Percentiles rank a stretch among this genome's conserved stretches.
Evolutionary conservation across 2,329 filamentous ascomycete species (phyloP).

Genomic region (Phaeosphaeria sp.): DNA sequence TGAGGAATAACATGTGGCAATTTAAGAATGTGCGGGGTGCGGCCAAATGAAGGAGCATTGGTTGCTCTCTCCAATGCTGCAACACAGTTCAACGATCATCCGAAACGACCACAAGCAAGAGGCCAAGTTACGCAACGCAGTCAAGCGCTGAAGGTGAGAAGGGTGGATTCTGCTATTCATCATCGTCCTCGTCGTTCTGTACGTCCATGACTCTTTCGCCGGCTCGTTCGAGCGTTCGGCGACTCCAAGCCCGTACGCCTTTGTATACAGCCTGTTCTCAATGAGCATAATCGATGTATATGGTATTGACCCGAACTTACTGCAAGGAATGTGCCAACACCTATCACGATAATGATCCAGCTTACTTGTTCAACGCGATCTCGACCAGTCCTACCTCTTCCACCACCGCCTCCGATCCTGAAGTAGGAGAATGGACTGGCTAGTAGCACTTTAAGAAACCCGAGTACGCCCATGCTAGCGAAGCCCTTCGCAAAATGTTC

Average conservation of each 20-base stretch:
- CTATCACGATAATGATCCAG: slow-evolving; percentile 79
- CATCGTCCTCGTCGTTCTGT: slow-evolving; percentile 65
- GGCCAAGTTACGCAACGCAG: not conserved
- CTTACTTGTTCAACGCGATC: slow-evolving; percentile 80
- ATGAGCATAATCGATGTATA: slow-evolving; percentile 14
- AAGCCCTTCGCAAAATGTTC: slow-evolving; percentile 90
- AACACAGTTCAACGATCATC: not conserved
- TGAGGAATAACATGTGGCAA: slow-evolving; percentile 75
- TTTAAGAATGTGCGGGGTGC: slow-evolving; percentile 87
- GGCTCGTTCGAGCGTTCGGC: slow-evolving; percentile 74
- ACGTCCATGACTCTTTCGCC: slow-evolving; percentile 85
- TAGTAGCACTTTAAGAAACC: slow-evolving; percentile 81
- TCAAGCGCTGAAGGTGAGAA: not conserved
- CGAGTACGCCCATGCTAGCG: slow-evolving; percentile 85
- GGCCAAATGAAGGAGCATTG: not conserved
- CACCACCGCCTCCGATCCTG: slow-evolving; percentile 65
- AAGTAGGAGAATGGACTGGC: slow-evolving; percentile 79
- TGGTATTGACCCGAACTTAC: slow-evolving; percentile 57
- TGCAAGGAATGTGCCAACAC: slow-evolving; percentile 78
- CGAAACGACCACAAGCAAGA: not conserved
- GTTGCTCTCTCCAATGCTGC: not conserved
- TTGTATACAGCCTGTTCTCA: slow-evolving; percentile 76
- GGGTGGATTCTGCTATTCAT: slow-evolving; percentile 42
- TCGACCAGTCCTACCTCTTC: slow-evolving; percentile 69
- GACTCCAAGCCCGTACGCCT: slow-evolving; percentile 75